These are phyloP conservation scores for Aspergillus taichungensis DNA, from an alignment of 495 filamentous ascomycete genomes.

Conservation along the genomic window DNA sequence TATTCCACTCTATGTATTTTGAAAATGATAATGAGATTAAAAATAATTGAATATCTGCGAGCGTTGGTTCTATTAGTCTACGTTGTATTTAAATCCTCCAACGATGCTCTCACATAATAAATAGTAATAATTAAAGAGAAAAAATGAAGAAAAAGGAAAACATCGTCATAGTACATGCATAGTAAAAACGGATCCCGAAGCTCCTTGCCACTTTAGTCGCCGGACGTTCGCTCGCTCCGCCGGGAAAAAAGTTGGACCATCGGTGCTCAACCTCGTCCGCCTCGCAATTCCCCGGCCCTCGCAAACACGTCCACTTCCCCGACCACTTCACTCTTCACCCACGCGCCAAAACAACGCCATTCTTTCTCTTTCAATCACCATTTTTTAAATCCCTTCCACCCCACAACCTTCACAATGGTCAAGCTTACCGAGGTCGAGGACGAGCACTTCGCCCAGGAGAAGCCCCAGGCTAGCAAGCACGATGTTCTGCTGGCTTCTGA, in stretches of 20 bases:
- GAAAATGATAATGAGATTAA: no score
- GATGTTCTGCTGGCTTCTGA: conserved; percentile 49
- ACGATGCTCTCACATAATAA: no score
- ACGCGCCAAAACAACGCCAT: conserved; percentile 1
- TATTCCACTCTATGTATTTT: no score
- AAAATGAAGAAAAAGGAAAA: neutral
- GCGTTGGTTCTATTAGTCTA: no score
- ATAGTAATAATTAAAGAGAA: neutral
- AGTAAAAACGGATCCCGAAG: conserved; percentile 15
- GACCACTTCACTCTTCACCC: conserved; percentile 8
- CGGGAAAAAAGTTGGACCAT: conserved; percentile 38
- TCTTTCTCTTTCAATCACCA: neutral
- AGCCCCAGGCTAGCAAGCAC: conserved; percentile 52
- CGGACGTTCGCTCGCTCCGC: conserved; percentile 11
- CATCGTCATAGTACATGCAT: neutral
- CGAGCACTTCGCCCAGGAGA: conserved; percentile 74
- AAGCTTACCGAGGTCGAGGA: conserved; percentile 93
- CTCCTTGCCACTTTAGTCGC: conserved; percentile 31
- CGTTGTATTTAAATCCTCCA: no score
- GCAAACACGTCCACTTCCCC: conserved; percentile 13
- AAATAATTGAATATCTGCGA: no score
- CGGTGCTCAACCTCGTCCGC: conserved; percentile 2
- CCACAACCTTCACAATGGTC: conserved; percentile 63
- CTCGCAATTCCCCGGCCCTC: conserved; percentile 21
- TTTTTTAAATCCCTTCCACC: neutral